Evolutionary conservation across 176 grass and related monocot genomes (phyloP).

Genomic region (Ensete ventricosum): DNA sequence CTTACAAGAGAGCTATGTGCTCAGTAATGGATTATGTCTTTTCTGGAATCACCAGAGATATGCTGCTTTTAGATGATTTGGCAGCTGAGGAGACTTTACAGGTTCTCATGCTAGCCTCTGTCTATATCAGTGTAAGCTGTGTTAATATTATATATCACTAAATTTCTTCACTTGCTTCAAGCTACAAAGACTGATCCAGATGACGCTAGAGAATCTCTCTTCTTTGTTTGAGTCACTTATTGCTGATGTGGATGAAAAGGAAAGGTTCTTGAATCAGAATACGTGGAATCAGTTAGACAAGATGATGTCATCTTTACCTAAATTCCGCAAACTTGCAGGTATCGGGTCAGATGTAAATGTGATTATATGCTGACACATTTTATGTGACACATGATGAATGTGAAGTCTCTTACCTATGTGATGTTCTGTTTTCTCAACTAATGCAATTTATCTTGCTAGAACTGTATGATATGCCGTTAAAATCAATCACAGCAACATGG

Average conservation of each 20-base stretch:
- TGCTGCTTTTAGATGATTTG: slow-evolving; percentile 95
- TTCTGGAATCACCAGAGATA: slow-evolving; percentile 77
- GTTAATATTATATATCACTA: slow-evolving; percentile 22
- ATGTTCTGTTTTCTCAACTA: slow-evolving; percentile 11
- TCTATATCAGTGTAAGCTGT: slow-evolving; percentile 1
- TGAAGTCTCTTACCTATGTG: slow-evolving; percentile 8
- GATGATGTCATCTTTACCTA: slow-evolving; percentile 57
- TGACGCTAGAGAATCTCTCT: slow-evolving; percentile 74
- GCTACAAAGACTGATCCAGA: slow-evolving; percentile 87
- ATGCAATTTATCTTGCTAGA: slow-evolving; percentile 35
- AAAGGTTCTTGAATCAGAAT: slow-evolving; percentile 34
- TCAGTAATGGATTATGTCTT: slow-evolving; percentile 64
- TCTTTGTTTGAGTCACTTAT: slow-evolving; percentile 65
- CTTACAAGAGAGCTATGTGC: slow-evolving; percentile 78
- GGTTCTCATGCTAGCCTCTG: slow-evolving; percentile 35
- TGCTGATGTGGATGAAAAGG: slow-evolving; percentile 25
- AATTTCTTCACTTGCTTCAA: slow-evolving; percentile 34
- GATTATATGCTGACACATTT: not conserved
- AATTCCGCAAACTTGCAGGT: slow-evolving; percentile 83
- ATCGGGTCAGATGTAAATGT: slow-evolving; percentile 2
- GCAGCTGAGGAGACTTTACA: slow-evolving; percentile 91
- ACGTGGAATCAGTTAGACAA: slow-evolving; percentile 33
- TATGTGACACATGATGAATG: slow-evolving; percentile 3
- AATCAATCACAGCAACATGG: slow-evolving; percentile 77
- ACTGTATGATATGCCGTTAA: slow-evolving; percentile 93